A percentile compares a stretch with the other conserved stretches of the same genome.
Conservation (phyloP, 2,329 filamentous ascomycete genomes). For the Botrytis squamosa region DNA sequence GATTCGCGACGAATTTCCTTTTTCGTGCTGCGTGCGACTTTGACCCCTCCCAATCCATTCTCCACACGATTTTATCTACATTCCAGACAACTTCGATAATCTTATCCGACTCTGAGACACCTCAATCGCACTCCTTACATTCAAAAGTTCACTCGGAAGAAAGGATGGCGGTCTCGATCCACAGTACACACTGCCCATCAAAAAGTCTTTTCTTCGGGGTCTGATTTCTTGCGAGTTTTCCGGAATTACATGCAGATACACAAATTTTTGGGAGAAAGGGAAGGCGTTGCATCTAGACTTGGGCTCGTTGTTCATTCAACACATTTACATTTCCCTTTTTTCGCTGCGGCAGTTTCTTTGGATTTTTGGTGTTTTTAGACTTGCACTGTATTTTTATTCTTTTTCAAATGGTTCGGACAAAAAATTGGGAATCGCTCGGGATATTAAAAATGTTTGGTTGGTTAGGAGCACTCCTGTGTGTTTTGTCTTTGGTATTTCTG, state of each 20-base stretch:
- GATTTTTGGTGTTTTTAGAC: constrained; percentile 23
- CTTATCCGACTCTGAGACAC: constrained; percentile 7
- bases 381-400: constrained; percentile 23
- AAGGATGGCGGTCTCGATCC: constrained; percentile 30
- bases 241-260: constrained; percentile 16
- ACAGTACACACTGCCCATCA: constrained; percentile 30
- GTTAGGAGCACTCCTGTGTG: constrained; percentile 13
- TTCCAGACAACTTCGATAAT: constrained; percentile 19
- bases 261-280: constrained; percentile 19
- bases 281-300: constrained; percentile 35
- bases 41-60: constrained; percentile 8
- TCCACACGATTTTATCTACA: constrained; percentile 20
- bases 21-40: constrained; percentile 22
- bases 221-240: constrained; percentile 18
- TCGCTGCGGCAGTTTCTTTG: constrained; percentile 18
- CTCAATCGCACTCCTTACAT: constrained; percentile 20
- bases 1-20: constrained; percentile 23
- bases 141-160: constrained; percentile 9
- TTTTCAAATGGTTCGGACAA: constrained; percentile 23
- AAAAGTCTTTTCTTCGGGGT: constrained; percentile 8
- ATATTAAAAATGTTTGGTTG: constrained; percentile 20
- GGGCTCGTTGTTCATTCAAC: constrained; percentile 24
- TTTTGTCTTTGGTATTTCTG: constrained; percentile 19
- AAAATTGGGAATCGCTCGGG: constrained; percentile 23
- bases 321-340: constrained; percentile 19